A percentile compares a stretch with the other conserved stretches of the same genome.
Evolutionary conservation across 2,329 filamentous ascomycete species (phyloP).

Genomic region (Colletotrichum destructivum): DNA sequence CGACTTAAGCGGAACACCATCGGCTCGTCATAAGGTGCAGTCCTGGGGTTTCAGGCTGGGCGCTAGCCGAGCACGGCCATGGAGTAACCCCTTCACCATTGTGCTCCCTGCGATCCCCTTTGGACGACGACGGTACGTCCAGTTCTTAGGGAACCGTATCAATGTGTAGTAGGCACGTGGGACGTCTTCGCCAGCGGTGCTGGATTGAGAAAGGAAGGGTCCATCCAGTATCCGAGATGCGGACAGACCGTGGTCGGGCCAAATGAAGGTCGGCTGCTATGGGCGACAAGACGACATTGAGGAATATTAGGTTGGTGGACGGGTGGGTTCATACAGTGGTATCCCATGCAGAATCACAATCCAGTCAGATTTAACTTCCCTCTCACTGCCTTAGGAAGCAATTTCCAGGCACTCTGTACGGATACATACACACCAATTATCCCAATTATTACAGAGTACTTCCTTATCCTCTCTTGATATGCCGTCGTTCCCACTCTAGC

Average conservation of each 20-base stretch:
- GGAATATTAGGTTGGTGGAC: not conserved
- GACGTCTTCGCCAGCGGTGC: not conserved
- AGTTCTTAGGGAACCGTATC: too few species aligned
- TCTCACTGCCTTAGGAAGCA: too few species aligned
- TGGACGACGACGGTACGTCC: not conserved
- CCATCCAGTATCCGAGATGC: not conserved
- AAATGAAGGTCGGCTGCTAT: not conserved
- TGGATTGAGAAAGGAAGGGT: conserved; percentile 8
- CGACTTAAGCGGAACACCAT: conserved; percentile 11
- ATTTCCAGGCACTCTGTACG: too few species aligned
- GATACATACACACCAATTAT: too few species aligned
- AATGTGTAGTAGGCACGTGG: not conserved
- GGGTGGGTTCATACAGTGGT: too few species aligned
- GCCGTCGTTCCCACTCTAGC: conserved; percentile 2
- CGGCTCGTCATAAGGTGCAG: conserved; percentile 38
- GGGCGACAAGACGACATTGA: conserved; percentile 2
- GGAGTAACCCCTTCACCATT: not conserved
- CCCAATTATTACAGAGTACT: too few species aligned
- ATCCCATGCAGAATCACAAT: not conserved
- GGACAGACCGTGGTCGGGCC: not conserved
- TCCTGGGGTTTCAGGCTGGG: conserved; percentile 35
- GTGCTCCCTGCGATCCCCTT: not conserved
- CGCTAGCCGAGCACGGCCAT: conserved; percentile 31
- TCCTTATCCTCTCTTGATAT: not conserved
- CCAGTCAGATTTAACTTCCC: not conserved